Evolutionary conservation across 768 basidiomycete genomes (phyloP).

Genomic region (Kwoniella europaea): DNA sequence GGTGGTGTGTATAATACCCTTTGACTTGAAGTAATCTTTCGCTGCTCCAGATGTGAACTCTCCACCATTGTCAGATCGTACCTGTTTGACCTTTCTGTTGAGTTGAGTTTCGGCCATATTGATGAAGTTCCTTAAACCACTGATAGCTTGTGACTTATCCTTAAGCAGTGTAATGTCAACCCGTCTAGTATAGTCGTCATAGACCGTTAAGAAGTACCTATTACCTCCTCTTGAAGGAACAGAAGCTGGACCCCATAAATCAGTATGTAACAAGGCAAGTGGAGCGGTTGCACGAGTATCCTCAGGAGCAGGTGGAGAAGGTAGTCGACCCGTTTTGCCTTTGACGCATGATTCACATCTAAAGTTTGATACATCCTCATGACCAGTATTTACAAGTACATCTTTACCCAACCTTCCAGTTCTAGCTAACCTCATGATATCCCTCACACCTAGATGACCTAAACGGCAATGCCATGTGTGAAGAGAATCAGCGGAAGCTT

Average conservation of each 20-base stretch:
- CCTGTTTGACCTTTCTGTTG: conserved; percentile 7
- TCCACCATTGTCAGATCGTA: conserved; percentile 17
- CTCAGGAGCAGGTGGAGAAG: background rate
- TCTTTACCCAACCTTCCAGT: conserved; percentile 5
- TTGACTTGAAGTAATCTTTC: background rate
- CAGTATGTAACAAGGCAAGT: background rate
- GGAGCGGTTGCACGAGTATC: background rate
- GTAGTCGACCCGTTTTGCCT: conserved; percentile 9
- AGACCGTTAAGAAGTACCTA: conserved; percentile 7
- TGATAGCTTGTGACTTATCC: background rate
- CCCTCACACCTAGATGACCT: conserved; percentile 6
- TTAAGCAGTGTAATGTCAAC: conserved; percentile 1
- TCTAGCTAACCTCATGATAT: conserved; percentile 10
- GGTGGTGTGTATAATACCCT: conserved; percentile 5
- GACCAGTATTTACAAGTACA: background rate
- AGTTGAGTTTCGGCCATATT: conserved; percentile 15
- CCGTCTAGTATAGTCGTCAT: conserved; percentile 3
- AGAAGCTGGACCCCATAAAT: conserved; percentile 5
- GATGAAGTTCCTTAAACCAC: conserved; percentile 3
- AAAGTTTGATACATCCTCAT: background rate
- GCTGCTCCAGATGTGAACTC: conserved; percentile 1
- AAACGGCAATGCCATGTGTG: background rate
- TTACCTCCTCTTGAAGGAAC: background rate
- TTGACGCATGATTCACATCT: conserved; percentile 1
- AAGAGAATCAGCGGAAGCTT: conserved; percentile 5